Base-by-base conservation (phyloP, 768 basidiomycete genomes). In the Rhodosporidiobolus odoratus region DNA sequence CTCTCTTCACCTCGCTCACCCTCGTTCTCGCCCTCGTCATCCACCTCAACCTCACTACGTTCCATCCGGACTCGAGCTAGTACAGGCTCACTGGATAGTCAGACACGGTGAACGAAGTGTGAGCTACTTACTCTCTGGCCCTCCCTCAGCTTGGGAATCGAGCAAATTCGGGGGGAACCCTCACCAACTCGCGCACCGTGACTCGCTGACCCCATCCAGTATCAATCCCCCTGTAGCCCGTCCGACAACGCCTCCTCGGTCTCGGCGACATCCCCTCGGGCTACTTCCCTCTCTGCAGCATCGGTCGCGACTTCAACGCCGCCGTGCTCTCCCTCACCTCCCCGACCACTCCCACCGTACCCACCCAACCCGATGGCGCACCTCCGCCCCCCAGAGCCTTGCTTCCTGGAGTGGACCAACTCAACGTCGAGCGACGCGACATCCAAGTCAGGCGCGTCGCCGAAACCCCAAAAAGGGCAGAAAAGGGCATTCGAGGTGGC, bases 71-170 rank as follows among this genome's bases (percentile, higher is more conserved):
- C 40, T 75, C 25, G 40, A 68, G 19, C 73, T 75, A 63, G 56
- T 75, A 0, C 69, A 71, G 34, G 73, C 73, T 0, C 66, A 68
- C 38, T 74, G 69, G 69, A 70, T 65, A 53, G 53, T 64, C 6
- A 30, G 72, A 3, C 73, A 74, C 38, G 73, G 73, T 5, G 73
- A 74, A 23, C 45, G 73, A n/a, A 56, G 3, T 45, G 65, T 57
- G 17, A 16, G 58, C 30, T 47, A 21, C 58, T 52, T 63, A 38
- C 16, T 40, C 38, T 19, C 34, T 40, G 47, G 21, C 32, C 37
- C 45, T 47, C 37, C n/a, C 12, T 12, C 43, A 13, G 43, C 13
- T 45, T 23, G 23, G 23, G 13, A 45, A 23, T 12, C 43, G 43
- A 13, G 23, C 43, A 45, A 13, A 45, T 45, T 45, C 43, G 13